A percentile compares a stretch with the other conserved stretches of the same genome.
These are phyloP conservation scores for Suillus fuscotomentosus DNA, from an alignment of 768 basidiomycete genomes.

Conservation along the genomic window DNA sequence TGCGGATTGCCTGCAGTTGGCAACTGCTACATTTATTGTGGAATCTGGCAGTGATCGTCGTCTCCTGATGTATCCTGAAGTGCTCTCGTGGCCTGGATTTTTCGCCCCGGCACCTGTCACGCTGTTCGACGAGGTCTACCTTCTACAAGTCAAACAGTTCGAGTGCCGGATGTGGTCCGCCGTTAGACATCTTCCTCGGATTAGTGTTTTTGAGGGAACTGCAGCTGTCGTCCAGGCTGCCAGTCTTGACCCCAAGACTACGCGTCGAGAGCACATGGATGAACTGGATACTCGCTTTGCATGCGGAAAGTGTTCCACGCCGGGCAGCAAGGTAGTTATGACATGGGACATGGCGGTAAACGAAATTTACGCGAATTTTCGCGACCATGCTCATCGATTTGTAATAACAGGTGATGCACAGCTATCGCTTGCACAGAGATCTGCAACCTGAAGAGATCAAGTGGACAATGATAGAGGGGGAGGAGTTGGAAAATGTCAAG, in stretches of 20 bases:
- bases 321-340: background rate
- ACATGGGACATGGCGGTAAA: conserved; percentile 3
- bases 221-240: background rate
- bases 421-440: background rate
- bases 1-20: background rate
- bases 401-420: background rate
- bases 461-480: conserved; percentile 1
- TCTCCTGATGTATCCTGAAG: conserved; percentile 2
- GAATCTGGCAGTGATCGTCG: background rate
- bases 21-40: background rate
- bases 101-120: background rate
- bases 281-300: conserved; percentile 2
- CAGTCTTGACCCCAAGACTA: conserved; percentile 1
- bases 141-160: background rate
- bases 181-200: background rate
- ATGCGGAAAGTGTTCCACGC: conserved; percentile 1
- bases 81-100: conserved; percentile 3
- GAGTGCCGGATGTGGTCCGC: background rate
- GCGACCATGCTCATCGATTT: background rate
- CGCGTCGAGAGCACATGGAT: conserved; percentile 3
- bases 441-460: background rate
- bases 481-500: background rate
- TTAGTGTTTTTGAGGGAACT: background rate
- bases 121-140: background rate
- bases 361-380: too few species aligned